Evolutionary conservation across 225 moss, liverwort and hornwort species (phyloP).

Genomic region (Straminergon stramineum): DNA sequence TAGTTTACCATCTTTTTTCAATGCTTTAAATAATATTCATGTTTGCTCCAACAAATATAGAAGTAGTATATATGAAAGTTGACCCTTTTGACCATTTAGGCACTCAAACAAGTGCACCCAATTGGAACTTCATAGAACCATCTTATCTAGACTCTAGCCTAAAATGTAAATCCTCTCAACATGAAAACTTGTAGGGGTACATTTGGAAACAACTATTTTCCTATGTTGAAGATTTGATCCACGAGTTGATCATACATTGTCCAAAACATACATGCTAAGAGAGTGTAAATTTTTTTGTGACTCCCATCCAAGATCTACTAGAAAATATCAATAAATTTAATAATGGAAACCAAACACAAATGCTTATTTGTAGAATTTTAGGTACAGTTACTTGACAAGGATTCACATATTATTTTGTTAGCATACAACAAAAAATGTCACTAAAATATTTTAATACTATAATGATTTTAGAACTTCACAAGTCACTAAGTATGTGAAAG

Average conservation of each 20-base stretch:
- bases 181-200: background rate
- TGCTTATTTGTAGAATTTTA: background rate
- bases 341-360: background rate
- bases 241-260: background rate
- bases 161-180: background rate
- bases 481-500: fast-evolving
- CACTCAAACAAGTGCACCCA: background rate
- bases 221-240: background rate
- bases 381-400: background rate
- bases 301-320: background rate
- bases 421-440: background rate
- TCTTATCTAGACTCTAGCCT: background rate
- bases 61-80: background rate
- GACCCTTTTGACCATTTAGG: background rate
- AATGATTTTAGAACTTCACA: background rate
- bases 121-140: background rate
- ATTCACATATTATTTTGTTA: background rate
- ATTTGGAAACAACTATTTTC: background rate
- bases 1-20: background rate
- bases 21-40: no score
- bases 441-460: background rate
- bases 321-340: background rate
- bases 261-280: background rate
- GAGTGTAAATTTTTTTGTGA: background rate
- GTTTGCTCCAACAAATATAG: background rate